Percentiles rank a stretch among this genome's conserved stretches.
Evolutionary conservation across 2,329 filamentous ascomycete species (phyloP).

Genomic region (Clonostachys sp.): DNA sequence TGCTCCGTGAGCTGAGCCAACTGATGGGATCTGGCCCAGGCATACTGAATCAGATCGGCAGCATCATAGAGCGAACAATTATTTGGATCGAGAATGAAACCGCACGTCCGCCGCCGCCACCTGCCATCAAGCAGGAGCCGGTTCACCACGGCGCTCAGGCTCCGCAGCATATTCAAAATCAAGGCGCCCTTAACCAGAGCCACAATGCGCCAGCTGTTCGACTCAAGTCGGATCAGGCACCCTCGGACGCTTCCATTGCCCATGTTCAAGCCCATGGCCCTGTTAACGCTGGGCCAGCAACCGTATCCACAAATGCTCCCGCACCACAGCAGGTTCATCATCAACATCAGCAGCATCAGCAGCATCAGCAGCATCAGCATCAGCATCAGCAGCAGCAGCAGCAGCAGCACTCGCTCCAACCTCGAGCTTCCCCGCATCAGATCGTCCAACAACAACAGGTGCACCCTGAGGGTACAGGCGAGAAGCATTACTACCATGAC

Average conservation of each 20-base stretch:
- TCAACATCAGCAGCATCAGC: conserved; percentile 13
- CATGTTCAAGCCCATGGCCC: too few relatives aligned
- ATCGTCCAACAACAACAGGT: too few relatives aligned
- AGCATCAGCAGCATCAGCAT: conserved; percentile 2
- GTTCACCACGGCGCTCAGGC: background rate
- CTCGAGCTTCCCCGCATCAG: too few relatives aligned
- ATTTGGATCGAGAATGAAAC: conserved; percentile 48
- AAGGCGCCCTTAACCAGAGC: too few relatives aligned
- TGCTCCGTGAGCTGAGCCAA: conserved; percentile 62
- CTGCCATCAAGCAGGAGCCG: background rate
- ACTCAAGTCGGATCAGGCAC: too few relatives aligned
- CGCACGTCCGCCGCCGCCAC: conserved; percentile 6
- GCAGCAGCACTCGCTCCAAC: conserved; percentile 24
- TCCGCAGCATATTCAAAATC: background rate
- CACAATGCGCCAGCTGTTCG: too few relatives aligned
- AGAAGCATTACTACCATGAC: conserved; percentile 21
- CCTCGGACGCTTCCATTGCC: too few relatives aligned
- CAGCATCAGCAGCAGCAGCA: conserved; percentile 23
- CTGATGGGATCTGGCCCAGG: conserved; percentile 52
- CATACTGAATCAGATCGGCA: conserved; percentile 36
- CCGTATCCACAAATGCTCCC: background rate
- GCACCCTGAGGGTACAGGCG: too few relatives aligned
- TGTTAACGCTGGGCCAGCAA: background rate
- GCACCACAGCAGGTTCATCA: background rate
- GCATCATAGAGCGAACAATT: conserved; percentile 46